These are phyloP conservation scores for Talaromyces rugulosus DNA, from an alignment of 2,329 filamentous ascomycete species.

Conservation along the genomic window DNA sequence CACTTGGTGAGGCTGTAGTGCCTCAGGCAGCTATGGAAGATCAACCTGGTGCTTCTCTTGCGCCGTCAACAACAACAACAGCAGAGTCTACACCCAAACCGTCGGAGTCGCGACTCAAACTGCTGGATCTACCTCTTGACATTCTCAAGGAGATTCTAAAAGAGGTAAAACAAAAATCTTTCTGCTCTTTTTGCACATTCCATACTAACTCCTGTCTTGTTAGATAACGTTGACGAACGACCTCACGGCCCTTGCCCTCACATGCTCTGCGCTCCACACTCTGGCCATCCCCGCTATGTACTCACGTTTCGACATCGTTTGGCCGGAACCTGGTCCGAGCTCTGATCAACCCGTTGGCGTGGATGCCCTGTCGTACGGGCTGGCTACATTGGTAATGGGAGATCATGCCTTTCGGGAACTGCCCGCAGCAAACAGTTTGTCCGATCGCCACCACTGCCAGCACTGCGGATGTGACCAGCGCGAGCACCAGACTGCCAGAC, in stretches of 20 bases:
- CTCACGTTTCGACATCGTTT: constrained; percentile 81
- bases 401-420: constrained; percentile 56
- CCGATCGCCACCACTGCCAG: constrained; percentile 18
- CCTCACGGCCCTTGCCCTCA: constrained; percentile 70
- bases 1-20: background rate
- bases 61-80: background rate
- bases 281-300: constrained; percentile 77
- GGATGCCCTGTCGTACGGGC: constrained; percentile 76
- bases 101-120: constrained; percentile 52
- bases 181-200: background rate
- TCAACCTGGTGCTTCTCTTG: background rate
- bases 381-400: constrained; percentile 74
- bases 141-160: constrained; percentile 74
- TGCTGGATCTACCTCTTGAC: constrained; percentile 74
- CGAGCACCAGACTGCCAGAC: constrained; percentile 15
- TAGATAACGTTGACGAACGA: constrained; percentile 79
- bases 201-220: constrained; percentile 1
- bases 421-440: constrained; percentile 33
- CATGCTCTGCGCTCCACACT: constrained; percentile 71
- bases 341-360: constrained; percentile 67
- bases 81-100: background rate
- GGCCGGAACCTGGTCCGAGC: constrained; percentile 67
- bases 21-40: background rate
- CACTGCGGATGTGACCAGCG: constrained; percentile 26
- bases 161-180: constrained; percentile 50